Evolutionary conservation across 2,329 filamentous ascomycete genomes (phyloP).

Genomic region (Trichoderma cornu-damae): DNA sequence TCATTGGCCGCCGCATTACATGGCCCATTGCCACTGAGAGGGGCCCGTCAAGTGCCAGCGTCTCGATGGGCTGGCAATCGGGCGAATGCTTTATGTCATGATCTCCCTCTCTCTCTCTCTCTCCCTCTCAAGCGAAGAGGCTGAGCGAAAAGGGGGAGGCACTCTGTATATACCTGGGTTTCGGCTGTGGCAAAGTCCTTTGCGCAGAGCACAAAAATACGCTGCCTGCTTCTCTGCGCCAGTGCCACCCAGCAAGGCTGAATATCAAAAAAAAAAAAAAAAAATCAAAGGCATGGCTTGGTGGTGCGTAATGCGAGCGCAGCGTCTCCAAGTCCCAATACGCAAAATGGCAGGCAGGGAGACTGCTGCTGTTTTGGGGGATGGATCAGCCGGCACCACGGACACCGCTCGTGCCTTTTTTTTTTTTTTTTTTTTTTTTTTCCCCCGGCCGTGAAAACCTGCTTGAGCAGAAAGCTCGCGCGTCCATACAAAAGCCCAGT

Average conservation of each 20-base stretch:
- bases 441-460: slow-evolving; percentile 5
- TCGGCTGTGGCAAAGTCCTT: background rate
- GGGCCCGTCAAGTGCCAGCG: background rate
- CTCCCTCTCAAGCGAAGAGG: background rate
- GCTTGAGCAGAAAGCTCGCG: slow-evolving; percentile 5
- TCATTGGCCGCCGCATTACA: background rate
- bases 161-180: background rate
- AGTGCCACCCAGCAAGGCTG: background rate
- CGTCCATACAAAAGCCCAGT: slow-evolving; percentile 3
- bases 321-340: slow-evolving; percentile 1
- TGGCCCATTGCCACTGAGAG: background rate
- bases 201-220: background rate
- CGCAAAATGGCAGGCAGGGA: background rate
- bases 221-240: slow-evolving; percentile 2
- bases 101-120: background rate
- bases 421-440: no score
- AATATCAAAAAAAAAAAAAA: background rate
- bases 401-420: background rate
- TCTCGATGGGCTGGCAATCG: background rate
- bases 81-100: background rate
- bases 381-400: slow-evolving; percentile 8
- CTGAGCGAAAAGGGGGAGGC: no score
- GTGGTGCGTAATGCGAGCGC: slow-evolving; percentile 7
- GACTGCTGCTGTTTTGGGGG: slow-evolving; percentile 10
- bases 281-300: background rate